Evolutionary conservation across 2,329 filamentous ascomycete genomes (phyloP).

Genomic region (Fusarium transvaalense): DNA sequence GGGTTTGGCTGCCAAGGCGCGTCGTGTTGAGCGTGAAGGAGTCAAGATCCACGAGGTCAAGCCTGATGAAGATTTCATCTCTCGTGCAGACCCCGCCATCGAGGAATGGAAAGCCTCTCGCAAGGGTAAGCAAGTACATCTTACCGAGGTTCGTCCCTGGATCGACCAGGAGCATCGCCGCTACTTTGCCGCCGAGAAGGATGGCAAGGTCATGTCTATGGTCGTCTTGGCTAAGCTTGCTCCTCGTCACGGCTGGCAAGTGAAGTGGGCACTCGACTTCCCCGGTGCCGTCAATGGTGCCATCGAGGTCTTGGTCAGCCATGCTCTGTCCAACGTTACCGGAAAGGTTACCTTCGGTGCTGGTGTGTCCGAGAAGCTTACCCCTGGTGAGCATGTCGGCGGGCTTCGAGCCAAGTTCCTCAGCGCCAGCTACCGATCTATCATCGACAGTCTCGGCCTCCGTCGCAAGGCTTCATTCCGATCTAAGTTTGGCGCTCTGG

Average conservation of each 20-base stretch:
- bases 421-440: slow-evolving; percentile 82
- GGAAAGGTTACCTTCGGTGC: slow-evolving; percentile 85
- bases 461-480: slow-evolving; percentile 90
- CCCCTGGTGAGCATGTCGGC: slow-evolving; percentile 83
- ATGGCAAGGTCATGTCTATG: slow-evolving; percentile 79
- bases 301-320: slow-evolving; percentile 85
- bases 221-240: slow-evolving; percentile 87
- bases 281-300: slow-evolving; percentile 86
- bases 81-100: slow-evolving; percentile 78
- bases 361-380: slow-evolving; percentile 80
- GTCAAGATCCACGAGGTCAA: slow-evolving; percentile 82
- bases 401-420: slow-evolving; percentile 85
- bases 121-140: slow-evolving; percentile 86
- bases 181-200: slow-evolving; percentile 84
- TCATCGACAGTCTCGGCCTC: slow-evolving; percentile 85
- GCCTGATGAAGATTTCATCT: slow-evolving; percentile 76
- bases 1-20: slow-evolving; percentile 77
- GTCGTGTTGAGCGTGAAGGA: slow-evolving; percentile 84
- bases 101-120: slow-evolving; percentile 83
- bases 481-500: slow-evolving; percentile 87
- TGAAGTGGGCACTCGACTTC: slow-evolving; percentile 97
- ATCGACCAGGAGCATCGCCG: slow-evolving; percentile 84
- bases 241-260: slow-evolving; percentile 87
- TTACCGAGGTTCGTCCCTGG: slow-evolving; percentile 92
- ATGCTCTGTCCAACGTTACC: slow-evolving; percentile 68